Evolutionary conservation across 495 filamentous ascomycete species (phyloP), one percentile per base, ranked within the genome.

Genomic region (Penicillium herquei): DNA sequence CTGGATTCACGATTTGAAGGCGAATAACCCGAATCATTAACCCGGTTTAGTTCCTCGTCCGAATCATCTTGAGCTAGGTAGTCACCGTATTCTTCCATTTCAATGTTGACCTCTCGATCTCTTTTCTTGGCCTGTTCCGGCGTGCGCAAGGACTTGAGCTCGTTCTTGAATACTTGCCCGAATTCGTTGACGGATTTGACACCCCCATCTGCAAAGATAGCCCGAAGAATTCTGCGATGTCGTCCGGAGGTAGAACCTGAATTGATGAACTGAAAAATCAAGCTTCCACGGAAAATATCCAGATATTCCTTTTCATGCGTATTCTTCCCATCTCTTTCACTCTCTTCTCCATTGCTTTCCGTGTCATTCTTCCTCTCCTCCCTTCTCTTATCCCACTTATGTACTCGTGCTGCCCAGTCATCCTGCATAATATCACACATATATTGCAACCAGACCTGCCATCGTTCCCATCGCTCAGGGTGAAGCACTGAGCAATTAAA

Each of bases 401-500:
- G 49, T 41, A 54, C 49, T 14, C 91, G 75, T 45, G 86, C 82
- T 3, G 74, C 66, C 79, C 89, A 89, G 63, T 98, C 94, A 41
- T 76, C 77, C 61, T 94, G 84, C 1, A 97, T 63, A 14, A 89
- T 80, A 35, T 90, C 83, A 14, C 96, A 68, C 83, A 96, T 88
- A 40, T 87, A 86, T 30, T 86, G 82, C 5, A 97, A 75, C 89
- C 91, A 96, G 7, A 83, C 67, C 54, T 80, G 85, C 94, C 94
- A 98, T 62, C 83, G 78, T 52, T 80, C 81, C 94, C 94, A 98
- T 18, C 91, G 72, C 34, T 74, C 76, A 39, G 79, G 80, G 51
- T 92, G 78, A 40, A 78, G 68, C 3, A 90, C 79, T 13, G 90
- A 91, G 71, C 94, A 98, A 60, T 91, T 92, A 68, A 97, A 96